phyloP scores from a whole-genome alignment of 1,284 basidiomycete species.

The Mycosarcoma maydis region DNA sequence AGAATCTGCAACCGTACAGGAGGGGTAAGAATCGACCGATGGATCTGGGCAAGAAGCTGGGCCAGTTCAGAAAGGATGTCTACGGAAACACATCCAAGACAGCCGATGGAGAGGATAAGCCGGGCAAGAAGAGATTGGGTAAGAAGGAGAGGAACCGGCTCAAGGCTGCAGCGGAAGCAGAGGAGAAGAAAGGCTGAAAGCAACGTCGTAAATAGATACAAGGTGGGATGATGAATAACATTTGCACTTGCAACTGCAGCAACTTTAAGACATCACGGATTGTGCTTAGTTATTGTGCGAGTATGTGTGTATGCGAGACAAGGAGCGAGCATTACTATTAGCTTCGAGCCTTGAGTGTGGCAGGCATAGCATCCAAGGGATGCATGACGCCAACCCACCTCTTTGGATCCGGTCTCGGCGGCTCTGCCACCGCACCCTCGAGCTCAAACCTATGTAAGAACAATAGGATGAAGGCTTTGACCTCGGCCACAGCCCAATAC shows the following conservation, averaged over 20 bases:
- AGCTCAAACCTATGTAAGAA: constrained; percentile 23
- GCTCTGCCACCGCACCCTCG: neutral
- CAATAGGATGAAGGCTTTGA: constrained; percentile 20
- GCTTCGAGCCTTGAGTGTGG: constrained; percentile 3
- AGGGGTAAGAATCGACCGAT: constrained; percentile 73
- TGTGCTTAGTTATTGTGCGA: neutral
- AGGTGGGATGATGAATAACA: too few relatives aligned
- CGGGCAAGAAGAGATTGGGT: constrained; percentile 67
- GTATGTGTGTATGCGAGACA: neutral
- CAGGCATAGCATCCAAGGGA: constrained; percentile 8
- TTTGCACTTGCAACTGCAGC: too few relatives aligned
- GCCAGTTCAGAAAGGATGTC: constrained; percentile 75
- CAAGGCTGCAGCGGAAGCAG: constrained; percentile 30
- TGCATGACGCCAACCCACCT: constrained; percentile 22
- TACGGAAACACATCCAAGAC: constrained; percentile 36
- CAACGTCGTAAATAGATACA: too few relatives aligned
- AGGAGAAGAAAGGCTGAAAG: constrained; percentile 4
- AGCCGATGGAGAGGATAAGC: constrained; percentile 60
- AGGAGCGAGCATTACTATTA: neutral
- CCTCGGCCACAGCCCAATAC: constrained; percentile 33
- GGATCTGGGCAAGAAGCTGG: constrained; percentile 74
- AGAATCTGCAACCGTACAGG: constrained; percentile 91
- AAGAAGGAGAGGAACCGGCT: constrained; percentile 56
- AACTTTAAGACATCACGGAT: too few relatives aligned
- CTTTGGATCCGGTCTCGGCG: constrained; percentile 11